Evolutionary conservation across 768 basidiomycete species (phyloP).

Genomic region (Trametes elegans): DNA sequence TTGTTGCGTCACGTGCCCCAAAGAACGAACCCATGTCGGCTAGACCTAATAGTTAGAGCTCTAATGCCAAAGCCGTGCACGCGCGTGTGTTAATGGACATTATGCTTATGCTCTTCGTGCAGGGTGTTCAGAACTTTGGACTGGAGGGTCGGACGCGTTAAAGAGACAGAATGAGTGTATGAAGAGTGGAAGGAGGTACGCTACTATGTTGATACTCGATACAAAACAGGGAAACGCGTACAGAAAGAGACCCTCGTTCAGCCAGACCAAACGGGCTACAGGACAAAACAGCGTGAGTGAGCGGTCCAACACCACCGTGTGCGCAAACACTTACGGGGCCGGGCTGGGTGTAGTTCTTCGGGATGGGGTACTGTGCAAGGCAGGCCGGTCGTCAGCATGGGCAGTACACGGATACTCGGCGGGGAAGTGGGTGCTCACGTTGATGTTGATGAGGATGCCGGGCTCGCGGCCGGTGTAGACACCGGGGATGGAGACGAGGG

Average conservation of each 20-base stretch:
- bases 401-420: too few species aligned
- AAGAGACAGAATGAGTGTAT: too few species aligned
- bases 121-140: too few species aligned
- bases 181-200: not conserved
- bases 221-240: not conserved
- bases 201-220: conserved; percentile 4
- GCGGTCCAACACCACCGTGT: too few species aligned
- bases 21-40: not conserved
- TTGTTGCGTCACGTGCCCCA: too few species aligned
- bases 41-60: conserved; percentile 5
- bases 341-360: conserved; percentile 22
- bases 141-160: too few species aligned
- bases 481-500: conserved; percentile 30
- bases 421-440: conserved; percentile 20
- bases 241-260: conserved; percentile 1
- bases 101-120: too few species aligned
- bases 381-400: too few species aligned
- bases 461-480: conserved; percentile 32
- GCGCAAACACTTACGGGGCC: conserved; percentile 5
- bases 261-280: conserved; percentile 18
- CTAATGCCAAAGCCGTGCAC: conserved; percentile 12
- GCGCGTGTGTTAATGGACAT: not conserved
- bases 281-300: not conserved
- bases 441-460: conserved; percentile 34
- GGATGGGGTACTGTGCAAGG: conserved; percentile 19